Evolutionary conservation across 306 rosid genomes (phyloP).

Genomic region (Fagus sylvatica): DNA sequence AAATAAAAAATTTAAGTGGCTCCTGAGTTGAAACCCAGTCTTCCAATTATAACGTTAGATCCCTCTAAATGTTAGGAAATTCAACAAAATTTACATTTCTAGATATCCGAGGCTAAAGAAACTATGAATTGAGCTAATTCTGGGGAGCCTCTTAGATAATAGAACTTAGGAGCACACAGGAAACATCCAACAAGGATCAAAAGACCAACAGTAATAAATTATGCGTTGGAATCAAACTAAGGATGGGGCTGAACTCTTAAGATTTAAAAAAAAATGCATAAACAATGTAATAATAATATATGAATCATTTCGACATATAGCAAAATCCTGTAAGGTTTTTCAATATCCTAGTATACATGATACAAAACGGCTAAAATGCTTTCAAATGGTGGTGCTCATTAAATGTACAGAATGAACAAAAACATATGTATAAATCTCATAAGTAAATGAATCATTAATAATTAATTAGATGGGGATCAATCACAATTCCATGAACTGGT

Average conservation of each 20-base stretch:
- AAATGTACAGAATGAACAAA: conserved; percentile 4
- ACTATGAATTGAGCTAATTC: not conserved
- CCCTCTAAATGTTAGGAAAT: too few species aligned
- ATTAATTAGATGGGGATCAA: conserved; percentile 47
- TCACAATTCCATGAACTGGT: conserved; percentile 49
- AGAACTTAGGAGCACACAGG: too few species aligned
- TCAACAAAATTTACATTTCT: too few species aligned
- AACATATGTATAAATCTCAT: not conserved
- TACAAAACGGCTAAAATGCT: not conserved
- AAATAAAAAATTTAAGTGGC: too few species aligned
- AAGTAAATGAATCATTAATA: conserved; percentile 23
- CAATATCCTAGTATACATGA: not conserved
- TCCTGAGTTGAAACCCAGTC: too few species aligned
- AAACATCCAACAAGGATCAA: not conserved
- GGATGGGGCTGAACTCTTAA: not conserved
- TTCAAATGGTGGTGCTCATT: not conserved
- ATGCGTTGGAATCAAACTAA: not conserved
- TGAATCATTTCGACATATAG: not conserved
- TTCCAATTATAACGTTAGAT: too few species aligned
- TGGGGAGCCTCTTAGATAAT: not conserved
- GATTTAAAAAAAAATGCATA: not conserved
- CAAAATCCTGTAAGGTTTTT: not conserved
- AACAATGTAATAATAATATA: not conserved
- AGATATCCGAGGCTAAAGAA: not conserved
- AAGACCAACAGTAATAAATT: not conserved